These are phyloP conservation scores for Auricularia cornea DNA, from an alignment of 768 basidiomycete genomes.

Conservation along the genomic window DNA sequence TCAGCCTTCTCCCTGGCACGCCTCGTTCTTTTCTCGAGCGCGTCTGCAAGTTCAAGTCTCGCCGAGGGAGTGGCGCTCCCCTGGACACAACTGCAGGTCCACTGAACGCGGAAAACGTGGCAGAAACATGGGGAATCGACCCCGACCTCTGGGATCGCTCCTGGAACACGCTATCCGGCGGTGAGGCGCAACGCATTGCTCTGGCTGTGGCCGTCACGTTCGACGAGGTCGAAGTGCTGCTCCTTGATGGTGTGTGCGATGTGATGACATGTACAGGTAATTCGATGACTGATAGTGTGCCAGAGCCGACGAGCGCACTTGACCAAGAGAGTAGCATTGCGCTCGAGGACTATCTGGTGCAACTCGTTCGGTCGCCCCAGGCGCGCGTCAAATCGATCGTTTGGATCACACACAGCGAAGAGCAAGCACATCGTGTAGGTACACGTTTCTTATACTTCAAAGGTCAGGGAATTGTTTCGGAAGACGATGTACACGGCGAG, in stretches of 20 bases:
- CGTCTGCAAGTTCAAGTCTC: conserved; percentile 45
- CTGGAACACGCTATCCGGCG: conserved; percentile 78
- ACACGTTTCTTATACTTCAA: conserved; percentile 48
- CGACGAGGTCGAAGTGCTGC: conserved; percentile 65
- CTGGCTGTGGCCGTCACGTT: conserved; percentile 68
- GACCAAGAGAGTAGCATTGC: conserved; percentile 56
- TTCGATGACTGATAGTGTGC: not conserved
- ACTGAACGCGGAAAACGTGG: conserved; percentile 39
- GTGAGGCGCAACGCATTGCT: conserved; percentile 78
- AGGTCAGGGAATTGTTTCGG: conserved; percentile 4
- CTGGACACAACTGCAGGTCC: conserved; percentile 1
- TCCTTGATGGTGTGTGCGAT: conserved; percentile 60
- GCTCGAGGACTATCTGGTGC: conserved; percentile 56
- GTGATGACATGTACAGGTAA: conserved; percentile 18
- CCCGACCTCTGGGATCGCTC: conserved; percentile 64
- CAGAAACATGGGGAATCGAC: conserved; percentile 58
- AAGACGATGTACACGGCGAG: not conserved
- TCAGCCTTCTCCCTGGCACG: conserved; percentile 76
- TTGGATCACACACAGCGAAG: conserved; percentile 85
- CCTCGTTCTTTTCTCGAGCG: conserved; percentile 63
- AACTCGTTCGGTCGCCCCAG: conserved; percentile 40
- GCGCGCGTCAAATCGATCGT: conserved; percentile 60
- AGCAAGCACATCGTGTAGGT: conserved; percentile 69
- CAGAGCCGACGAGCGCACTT: conserved; percentile 87
- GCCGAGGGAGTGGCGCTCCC: conserved; percentile 21